A percentile compares a stretch with the other conserved stretches of the same genome.
Conservation (phyloP, 257 asterid genomes). For the Fraxinus pennsylvanica region DNA sequence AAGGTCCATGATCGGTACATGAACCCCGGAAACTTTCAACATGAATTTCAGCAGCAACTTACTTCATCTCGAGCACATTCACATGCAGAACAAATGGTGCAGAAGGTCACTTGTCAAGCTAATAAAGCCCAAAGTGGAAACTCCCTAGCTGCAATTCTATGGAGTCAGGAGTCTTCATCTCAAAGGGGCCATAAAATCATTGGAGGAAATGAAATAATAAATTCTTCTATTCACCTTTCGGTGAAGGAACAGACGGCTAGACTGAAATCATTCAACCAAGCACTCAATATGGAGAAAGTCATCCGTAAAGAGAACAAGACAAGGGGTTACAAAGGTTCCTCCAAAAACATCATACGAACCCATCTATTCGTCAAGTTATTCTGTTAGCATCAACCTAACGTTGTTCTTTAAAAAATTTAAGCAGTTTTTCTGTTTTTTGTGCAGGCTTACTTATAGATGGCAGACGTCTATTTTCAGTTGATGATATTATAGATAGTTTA, state of each 20-base stretch:
- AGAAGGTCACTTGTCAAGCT: conserved; percentile 24
- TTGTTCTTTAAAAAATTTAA: conserved; percentile 4
- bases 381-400: conserved; percentile 17
- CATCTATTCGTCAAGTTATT: conserved; percentile 10
- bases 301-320: conserved; percentile 38
- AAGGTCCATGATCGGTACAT: conserved; percentile 5
- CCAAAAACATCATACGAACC: conserved; percentile 53
- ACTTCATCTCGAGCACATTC: conserved; percentile 27
- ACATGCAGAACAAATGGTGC: conserved; percentile 33
- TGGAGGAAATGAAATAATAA: conserved; percentile 35
- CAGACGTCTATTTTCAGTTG: conserved; percentile 32
- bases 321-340: conserved; percentile 30
- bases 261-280: conserved; percentile 39
- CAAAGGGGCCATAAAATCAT: conserved; percentile 22
- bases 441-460: conserved; percentile 49
- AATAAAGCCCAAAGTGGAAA: conserved; percentile 37
- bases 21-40: background rate
- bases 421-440: conserved; percentile 18
- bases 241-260: conserved; percentile 31
- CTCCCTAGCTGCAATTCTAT: conserved; percentile 26
- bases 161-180: conserved; percentile 36
- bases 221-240: conserved; percentile 28
- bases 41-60: conserved; percentile 36
- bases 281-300: conserved; percentile 26
- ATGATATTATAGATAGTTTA: conserved; percentile 44